Base-by-base conservation (phyloP, 768 basidiomycete species). In the Gelatoporia subvermispora region DNA sequence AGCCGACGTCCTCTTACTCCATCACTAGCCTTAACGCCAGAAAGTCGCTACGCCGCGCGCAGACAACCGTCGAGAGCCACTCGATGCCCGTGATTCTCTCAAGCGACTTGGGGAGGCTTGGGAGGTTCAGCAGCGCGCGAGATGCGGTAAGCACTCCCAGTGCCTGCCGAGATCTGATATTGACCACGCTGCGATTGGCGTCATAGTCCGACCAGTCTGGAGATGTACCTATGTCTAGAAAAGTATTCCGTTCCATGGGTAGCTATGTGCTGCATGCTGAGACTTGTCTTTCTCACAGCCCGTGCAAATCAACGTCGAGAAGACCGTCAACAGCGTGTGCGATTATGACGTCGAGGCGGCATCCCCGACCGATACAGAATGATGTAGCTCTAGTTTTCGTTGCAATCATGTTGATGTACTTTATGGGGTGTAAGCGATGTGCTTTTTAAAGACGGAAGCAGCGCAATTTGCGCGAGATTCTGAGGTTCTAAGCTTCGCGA, bases 11-110 rank as follows among this genome's bases (percentile, higher is more conserved):
- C 35, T 18, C 20, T 28, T 8, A 5, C 35, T 5, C 20, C 22
- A 25, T 21, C 4, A 25, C 37, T n/a, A 56, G 51, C 23, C 37
- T 56, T 25, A 56, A 56, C 23, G 50, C 50, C 8, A 24, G 54
- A 15, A 45, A 24, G 18, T 16, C 25, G 1, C 40, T 53, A 17
- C 45, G 47, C 16, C 18, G 47, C 23, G 38, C 46, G 36, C 50
- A 49, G 23, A 36, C 48, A 8, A 39, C 48, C 9, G 18, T 18
- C 4, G 48, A 49, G 23, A 16, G 22, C 17, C 35, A 36, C 3
- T 49, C 48, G 4, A 3, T 48, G 10, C 47, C 37, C 4, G 25
- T 40, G 3, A n/a, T 41, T 3, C 23, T 48, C 38, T 10, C 35
- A 10, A 8, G 3, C 11, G 18, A 15, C 4, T 18, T 35, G 11